Evolutionary conservation across 1,284 basidiomycete species (phyloP), one percentile per base, ranked within the genome.

Genomic region (Inonotus hispidus): DNA sequence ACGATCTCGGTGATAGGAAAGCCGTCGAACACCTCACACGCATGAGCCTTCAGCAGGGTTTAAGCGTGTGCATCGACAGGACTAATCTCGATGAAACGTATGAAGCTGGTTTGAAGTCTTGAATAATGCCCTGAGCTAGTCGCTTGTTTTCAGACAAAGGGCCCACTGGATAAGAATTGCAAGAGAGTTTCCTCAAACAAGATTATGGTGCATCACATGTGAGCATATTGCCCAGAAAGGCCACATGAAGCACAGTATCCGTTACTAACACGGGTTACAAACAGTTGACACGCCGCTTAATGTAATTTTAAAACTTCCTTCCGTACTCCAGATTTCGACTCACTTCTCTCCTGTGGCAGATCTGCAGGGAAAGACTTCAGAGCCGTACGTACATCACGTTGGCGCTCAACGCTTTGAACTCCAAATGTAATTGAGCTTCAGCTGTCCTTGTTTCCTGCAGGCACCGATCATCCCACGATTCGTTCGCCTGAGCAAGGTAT

Each of bases 181-280:
- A 7, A 78, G 74, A 65, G 80, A 82, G 68, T 84, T 83, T 66
- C 81, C 83, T 58, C 79, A 77, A 63, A 84, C 81, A 63, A 70
- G 72, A 58, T 74, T 84, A 58, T 88, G 85, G 80, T 80, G 88
- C 72, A 80, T 90, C 72, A 81, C 87, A 65, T 87, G 88, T 89
- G 67, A 75, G 83, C 74, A 3, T 3, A n/a, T 29, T 19, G 1
- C 25, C 16, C 25, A 14, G 16, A 29, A 3, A 52, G 14, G 16
- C 29, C 16, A 11, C 29, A 41, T 55, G 35, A 21, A 21, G 35
- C 3, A 13, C 37, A 21, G 23, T 23, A 54, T 39, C 5, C 23
- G 21, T 58, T 58, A 16, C 46, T 53, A 39, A 37, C 27, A 19
- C 5, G 14, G 38, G 32, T 8, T 29, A 19, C 23, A 39, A 45